Evolutionary conservation across 2,329 filamentous ascomycete genomes (phyloP).

Genomic region (Colletotrichum magnum): DNA sequence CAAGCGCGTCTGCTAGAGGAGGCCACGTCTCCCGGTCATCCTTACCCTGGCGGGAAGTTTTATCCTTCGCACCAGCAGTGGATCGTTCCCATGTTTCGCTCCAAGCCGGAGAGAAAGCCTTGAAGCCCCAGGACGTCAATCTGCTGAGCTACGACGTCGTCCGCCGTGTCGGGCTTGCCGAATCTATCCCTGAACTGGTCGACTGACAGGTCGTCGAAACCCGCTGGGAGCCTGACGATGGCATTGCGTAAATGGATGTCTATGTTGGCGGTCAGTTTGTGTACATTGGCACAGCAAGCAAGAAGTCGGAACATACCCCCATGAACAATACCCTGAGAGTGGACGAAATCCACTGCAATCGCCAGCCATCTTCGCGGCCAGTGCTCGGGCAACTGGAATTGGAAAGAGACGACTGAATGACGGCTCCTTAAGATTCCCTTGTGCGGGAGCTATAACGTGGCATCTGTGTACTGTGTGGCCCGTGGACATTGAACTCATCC

Average conservation of each 20-base stretch:
- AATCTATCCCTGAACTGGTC: conserved; percentile 50
- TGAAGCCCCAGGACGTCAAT: no score
- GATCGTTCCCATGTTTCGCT: no score
- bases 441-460: conserved; percentile 45
- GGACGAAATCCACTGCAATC: conserved; percentile 43
- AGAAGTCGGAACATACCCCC: conserved; percentile 32
- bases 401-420: conserved; percentile 44
- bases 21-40: no score
- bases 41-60: no score
- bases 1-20: no score
- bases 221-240: neutral
- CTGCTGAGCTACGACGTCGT: no score
- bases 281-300: no score
- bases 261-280: conserved; percentile 23
- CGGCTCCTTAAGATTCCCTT: conserved; percentile 47
- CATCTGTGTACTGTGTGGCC: conserved; percentile 50
- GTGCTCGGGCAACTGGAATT: conserved; percentile 47
- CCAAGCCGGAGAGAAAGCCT: no score
- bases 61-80: no score
- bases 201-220: conserved; percentile 44
- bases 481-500: conserved; percentile 47
- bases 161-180: conserved; percentile 47
- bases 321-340: conserved; percentile 47
- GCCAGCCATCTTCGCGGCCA: conserved; percentile 41
- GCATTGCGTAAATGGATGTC: neutral